Evolutionary conservation across 148 eudicot genomes (phyloP).

Genomic region (Chenopodium album): DNA sequence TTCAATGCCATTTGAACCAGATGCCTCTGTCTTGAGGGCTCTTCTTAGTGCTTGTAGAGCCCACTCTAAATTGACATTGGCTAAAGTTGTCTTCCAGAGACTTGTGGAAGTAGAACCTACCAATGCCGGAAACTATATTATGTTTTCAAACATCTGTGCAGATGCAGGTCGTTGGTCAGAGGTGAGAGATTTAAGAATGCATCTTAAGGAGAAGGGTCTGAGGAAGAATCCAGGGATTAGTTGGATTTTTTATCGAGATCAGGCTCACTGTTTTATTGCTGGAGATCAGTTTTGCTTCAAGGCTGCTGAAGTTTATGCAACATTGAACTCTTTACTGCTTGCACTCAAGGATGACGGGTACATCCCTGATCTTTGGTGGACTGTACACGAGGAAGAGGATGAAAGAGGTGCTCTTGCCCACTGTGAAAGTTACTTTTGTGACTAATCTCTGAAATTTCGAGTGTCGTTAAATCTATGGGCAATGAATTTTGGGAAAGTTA

Average conservation of each 20-base stretch:
- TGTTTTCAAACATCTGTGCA: conserved; percentile 47
- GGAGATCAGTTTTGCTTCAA: conserved; percentile 41
- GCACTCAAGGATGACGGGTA: conserved; percentile 28
- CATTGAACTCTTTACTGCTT: conserved; percentile 30
- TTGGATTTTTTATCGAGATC: conserved; percentile 42
- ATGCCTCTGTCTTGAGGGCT: conserved; percentile 50
- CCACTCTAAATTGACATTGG: conserved; percentile 26
- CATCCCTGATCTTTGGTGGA: conserved; percentile 32
- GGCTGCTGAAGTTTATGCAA: conserved; percentile 30
- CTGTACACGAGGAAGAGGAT: conserved; percentile 35
- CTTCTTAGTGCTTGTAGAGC: conserved; percentile 45
- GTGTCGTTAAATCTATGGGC: background rate
- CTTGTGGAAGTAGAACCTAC: conserved; percentile 51
- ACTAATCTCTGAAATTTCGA: background rate
- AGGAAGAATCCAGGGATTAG: conserved; percentile 47
- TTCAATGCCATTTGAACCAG: conserved; percentile 50
- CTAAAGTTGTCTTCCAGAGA: conserved; percentile 26
- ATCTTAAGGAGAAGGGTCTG: conserved; percentile 36
- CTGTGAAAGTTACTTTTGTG: background rate
- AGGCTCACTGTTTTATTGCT: conserved; percentile 37
- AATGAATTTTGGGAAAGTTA: background rate
- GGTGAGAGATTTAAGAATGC: conserved; percentile 36
- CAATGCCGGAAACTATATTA: conserved; percentile 48
- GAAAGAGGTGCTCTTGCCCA: conserved; percentile 12
- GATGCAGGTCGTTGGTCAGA: conserved; percentile 48